phyloP scores from a whole-genome alignment of 2,329 filamentous ascomycete genomes.

The Pseudocercospora fijiensis region DNA sequence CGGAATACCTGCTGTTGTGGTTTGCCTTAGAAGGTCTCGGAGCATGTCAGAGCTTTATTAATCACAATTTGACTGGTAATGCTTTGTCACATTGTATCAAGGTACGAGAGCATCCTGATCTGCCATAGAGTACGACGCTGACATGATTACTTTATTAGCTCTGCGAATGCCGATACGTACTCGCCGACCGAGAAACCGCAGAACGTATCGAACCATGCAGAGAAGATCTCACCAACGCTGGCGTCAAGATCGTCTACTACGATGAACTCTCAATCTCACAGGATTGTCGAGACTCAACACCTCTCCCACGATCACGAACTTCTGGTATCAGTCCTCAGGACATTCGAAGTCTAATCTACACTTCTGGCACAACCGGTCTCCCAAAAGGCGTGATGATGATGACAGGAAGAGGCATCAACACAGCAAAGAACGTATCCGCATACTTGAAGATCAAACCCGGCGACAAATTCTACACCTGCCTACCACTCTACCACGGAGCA shows the following conservation, averaged over 20 bases:
- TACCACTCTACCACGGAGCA: constrained; percentile 84
- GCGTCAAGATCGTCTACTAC: constrained; percentile 31
- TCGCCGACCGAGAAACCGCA: constrained; percentile 30
- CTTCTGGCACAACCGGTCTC: constrained; percentile 68
- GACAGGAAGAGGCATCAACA: constrained; percentile 28
- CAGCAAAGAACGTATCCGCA: constrained; percentile 59
- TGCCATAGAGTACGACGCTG: neutral
- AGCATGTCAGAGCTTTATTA: constrained; percentile 36
- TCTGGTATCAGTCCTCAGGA: constrained; percentile 38
- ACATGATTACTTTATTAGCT: constrained; percentile 21
- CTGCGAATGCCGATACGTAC: constrained; percentile 27
- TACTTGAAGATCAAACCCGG: constrained; percentile 60
- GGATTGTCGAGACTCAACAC: constrained; percentile 24
- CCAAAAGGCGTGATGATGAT: constrained; percentile 35
- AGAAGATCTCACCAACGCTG: constrained; percentile 22
- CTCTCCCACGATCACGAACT: constrained; percentile 27
- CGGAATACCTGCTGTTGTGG: constrained; percentile 38
- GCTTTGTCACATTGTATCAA: constrained; percentile 39
- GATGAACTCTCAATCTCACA: constrained; percentile 25
- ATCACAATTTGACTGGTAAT: constrained; percentile 38
- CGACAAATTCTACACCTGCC: constrained; percentile 59
- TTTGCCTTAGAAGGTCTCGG: constrained; percentile 61
- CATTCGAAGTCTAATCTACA: constrained; percentile 74
- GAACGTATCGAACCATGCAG: constrained; percentile 29
- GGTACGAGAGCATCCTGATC: constrained; percentile 27